Percentiles rank a stretch among this genome's conserved stretches.
phyloP scores from a whole-genome alignment of 2,329 filamentous ascomycete genomes.

The Cladosporium cucumerinum region DNA sequence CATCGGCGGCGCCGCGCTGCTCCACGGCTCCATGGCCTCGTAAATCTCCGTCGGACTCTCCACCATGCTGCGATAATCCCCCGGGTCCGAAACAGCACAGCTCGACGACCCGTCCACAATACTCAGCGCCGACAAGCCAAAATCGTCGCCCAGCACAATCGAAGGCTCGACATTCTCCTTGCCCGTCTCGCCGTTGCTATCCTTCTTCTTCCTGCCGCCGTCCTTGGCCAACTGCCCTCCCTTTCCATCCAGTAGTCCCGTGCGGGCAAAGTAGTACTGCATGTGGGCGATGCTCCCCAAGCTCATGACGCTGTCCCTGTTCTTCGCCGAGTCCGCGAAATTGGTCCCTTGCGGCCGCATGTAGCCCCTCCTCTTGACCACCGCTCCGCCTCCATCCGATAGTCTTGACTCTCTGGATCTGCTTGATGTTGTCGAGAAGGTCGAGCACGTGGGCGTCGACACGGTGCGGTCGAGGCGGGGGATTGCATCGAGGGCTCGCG shows the following conservation, averaged over 20 bases:
- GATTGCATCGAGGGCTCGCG: slow-evolving; percentile 59
- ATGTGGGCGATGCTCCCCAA: slow-evolving; percentile 94
- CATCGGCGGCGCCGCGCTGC: slow-evolving; percentile 64
- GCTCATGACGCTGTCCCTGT: slow-evolving; percentile 92
- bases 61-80: slow-evolving; percentile 37
- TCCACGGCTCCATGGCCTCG: slow-evolving; percentile 31
- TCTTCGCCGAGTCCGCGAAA: slow-evolving; percentile 85
- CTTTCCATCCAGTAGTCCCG: slow-evolving; percentile 88
- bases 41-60: slow-evolving; percentile 56
- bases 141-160: slow-evolving; percentile 23
- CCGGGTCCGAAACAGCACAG: slow-evolving; percentile 34
- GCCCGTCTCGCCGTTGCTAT: slow-evolving; percentile 17
- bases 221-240: slow-evolving; percentile 79
- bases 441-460: slow-evolving; percentile 57
- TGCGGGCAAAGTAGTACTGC: slow-evolving; percentile 97
- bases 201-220: slow-evolving; percentile 46
- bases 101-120: slow-evolving; percentile 27
- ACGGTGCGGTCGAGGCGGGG: slow-evolving; percentile 61
- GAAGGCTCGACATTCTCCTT: slow-evolving; percentile 34
- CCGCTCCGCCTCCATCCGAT: slow-evolving; percentile 42
- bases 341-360: slow-evolving; percentile 82
- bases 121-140: slow-evolving; percentile 24
- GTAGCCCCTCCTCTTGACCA: slow-evolving; percentile 68
- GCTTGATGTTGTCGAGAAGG: slow-evolving; percentile 47
- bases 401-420: slow-evolving; percentile 51